These are phyloP conservation scores for Epichloe baconii DNA, from an alignment of 2,329 filamentous ascomycete genomes.

Conservation along the genomic window DNA sequence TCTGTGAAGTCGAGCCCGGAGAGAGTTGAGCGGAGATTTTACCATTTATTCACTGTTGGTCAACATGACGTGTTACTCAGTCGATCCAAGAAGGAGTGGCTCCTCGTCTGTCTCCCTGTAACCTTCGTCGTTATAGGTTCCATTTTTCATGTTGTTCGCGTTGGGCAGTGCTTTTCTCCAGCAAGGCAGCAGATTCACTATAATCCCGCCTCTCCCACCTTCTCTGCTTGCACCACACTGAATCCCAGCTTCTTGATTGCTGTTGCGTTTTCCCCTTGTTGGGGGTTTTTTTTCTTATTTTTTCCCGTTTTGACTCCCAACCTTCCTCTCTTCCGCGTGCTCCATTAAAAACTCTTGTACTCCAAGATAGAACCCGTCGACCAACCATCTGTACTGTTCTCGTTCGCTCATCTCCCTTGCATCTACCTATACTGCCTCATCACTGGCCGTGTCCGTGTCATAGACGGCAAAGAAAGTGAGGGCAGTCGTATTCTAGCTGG, in stretches of 20 bases:
- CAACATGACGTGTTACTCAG: too few species aligned
- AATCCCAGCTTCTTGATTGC: background rate
- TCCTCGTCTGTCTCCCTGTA: background rate
- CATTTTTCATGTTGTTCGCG: background rate
- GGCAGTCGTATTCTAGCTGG: background rate
- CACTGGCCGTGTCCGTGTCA: background rate
- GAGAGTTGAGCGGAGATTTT: too few species aligned
- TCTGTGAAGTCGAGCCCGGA: too few species aligned
- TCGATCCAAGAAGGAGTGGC: too few species aligned
- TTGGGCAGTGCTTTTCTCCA: background rate
- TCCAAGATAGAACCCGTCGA: background rate
- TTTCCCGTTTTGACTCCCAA: background rate
- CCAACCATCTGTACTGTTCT: background rate
- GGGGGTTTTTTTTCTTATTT: background rate
- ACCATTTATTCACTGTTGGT: too few species aligned
- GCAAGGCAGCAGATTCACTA: background rate
- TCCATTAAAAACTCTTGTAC: background rate
- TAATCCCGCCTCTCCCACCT: background rate
- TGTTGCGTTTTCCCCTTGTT: background rate
- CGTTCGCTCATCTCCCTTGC: background rate
- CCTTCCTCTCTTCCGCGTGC: too few species aligned
- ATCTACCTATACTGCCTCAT: background rate
- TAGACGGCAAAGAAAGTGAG: background rate
- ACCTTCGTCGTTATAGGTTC: background rate
- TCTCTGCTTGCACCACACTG: background rate